Conservation (phyloP, 345 rosid genomes). For the Turnera subulata region DNA sequence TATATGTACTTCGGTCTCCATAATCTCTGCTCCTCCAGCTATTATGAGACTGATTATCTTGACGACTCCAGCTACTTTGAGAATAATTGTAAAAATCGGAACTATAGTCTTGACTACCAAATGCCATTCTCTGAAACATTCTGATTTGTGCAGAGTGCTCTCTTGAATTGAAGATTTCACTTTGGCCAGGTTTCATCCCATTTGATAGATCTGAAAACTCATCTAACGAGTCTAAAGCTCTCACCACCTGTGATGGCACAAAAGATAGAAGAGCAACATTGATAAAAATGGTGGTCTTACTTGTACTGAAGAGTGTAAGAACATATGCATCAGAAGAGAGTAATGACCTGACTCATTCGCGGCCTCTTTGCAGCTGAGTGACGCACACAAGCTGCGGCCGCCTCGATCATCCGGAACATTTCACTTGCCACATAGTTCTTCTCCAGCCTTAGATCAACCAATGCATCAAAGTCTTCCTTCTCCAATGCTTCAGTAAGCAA, state of each 20-base stretch:
- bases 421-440: slow-evolving; percentile 55
- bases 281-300: neutral
- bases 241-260: slow-evolving; percentile 48
- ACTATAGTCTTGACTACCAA: slow-evolving; percentile 85
- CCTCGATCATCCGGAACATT: slow-evolving; percentile 93
- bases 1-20: slow-evolving; percentile 28
- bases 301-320: neutral
- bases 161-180: slow-evolving; percentile 65
- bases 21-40: slow-evolving; percentile 80
- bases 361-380: slow-evolving; percentile 91
- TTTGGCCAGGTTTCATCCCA: slow-evolving; percentile 92
- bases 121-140: slow-evolving; percentile 91
- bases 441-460: slow-evolving; percentile 69
- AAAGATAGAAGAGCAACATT: neutral
- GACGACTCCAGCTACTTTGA: slow-evolving; percentile 84
- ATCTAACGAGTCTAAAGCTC: slow-evolving; percentile 77
- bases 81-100: slow-evolving; percentile 56
- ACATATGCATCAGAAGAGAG: neutral
- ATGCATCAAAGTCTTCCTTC: slow-evolving; percentile 51
- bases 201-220: slow-evolving; percentile 75
- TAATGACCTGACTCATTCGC: slow-evolving; percentile 81
- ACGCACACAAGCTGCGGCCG: slow-evolving; percentile 95
- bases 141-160: slow-evolving; percentile 93
- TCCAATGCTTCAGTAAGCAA: slow-evolving; percentile 76
- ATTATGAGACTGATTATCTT: slow-evolving; percentile 48